phyloP scores from a whole-genome alignment of 1,284 basidiomycete genomes.

The Cystobasidium pallidum region DNA sequence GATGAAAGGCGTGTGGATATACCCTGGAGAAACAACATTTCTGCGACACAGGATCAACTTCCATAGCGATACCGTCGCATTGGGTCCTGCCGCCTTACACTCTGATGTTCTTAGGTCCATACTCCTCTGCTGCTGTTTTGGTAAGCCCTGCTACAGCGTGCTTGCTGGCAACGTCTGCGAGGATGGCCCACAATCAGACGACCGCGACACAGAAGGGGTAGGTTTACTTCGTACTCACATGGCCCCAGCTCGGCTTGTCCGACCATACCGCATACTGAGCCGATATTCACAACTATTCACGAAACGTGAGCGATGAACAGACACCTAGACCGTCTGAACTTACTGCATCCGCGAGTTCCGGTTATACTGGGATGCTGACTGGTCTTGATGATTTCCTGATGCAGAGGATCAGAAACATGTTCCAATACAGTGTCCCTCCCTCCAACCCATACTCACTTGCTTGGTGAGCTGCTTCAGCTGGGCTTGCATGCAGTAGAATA shows the following conservation, averaged over 20 bases:
- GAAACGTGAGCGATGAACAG: not conserved
- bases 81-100: slow-evolving; percentile 5
- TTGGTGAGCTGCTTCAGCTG: slow-evolving; percentile 14
- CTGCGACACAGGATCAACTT: no score
- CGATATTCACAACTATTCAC: slow-evolving; percentile 20
- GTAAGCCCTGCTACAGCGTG: slow-evolving; percentile 2
- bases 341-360: slow-evolving; percentile 10
- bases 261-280: slow-evolving; percentile 19
- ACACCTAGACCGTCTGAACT: not conserved
- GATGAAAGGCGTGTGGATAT: slow-evolving; percentile 14
- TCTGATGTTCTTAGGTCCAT: slow-evolving; percentile 15
- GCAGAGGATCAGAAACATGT: not conserved
- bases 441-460: not conserved
- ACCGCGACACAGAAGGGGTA: not conserved
- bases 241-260: slow-evolving; percentile 26
- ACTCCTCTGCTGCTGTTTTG: slow-evolving; percentile 18
- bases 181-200: not conserved
- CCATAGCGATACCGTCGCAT: no score
- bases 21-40: slow-evolving; percentile 20
- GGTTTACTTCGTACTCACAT: not conserved
- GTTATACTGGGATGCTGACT: not conserved
- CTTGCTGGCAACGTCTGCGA: slow-evolving; percentile 18
- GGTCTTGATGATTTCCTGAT: not conserved
- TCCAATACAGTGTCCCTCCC: not conserved
- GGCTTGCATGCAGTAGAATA: slow-evolving; percentile 26